These are phyloP conservation scores for Ganoderma meredithae DNA, from an alignment of 1,284 basidiomycete species.

Conservation along the genomic window DNA sequence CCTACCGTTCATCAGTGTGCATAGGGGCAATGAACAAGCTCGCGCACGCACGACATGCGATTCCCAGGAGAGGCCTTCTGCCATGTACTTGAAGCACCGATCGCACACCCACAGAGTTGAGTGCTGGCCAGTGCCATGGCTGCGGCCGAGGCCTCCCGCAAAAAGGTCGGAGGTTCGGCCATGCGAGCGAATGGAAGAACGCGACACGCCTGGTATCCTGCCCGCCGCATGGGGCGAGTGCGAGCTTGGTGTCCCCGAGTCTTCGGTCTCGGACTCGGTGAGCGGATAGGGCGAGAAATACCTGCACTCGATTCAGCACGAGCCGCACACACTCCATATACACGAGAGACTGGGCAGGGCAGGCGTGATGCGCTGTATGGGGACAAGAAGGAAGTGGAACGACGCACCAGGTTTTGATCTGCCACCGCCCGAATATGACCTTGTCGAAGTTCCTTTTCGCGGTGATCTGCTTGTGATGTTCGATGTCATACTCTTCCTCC, in stretches of 20 bases:
- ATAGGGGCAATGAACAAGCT: conserved; percentile 17
- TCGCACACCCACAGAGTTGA: conserved; percentile 85
- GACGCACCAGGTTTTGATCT: conserved; percentile 78
- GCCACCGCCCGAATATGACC: conserved; percentile 78
- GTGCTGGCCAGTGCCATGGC: conserved; percentile 55
- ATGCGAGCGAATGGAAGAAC: conserved; percentile 60
- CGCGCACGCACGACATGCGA: conserved; percentile 70
- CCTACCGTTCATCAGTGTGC: conserved; percentile 26
- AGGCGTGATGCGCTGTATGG: not conserved
- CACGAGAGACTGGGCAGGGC: not conserved
- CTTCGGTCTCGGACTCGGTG: conserved; percentile 67
- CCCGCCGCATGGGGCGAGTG: conserved; percentile 41
- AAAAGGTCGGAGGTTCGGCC: conserved; percentile 77
- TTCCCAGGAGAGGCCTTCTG: conserved; percentile 75
- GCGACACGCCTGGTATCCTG: conserved; percentile 54
- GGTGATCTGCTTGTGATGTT: conserved; percentile 70
- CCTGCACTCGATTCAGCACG: conserved; percentile 51
- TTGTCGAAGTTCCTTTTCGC: conserved; percentile 80
- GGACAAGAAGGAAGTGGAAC: conserved; percentile 10
- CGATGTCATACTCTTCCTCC: conserved; percentile 74
- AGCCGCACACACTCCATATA: not conserved
- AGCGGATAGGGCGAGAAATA: conserved; percentile 91
- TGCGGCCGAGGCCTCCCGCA: conserved; percentile 65
- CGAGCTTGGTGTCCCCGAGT: conserved; percentile 43
- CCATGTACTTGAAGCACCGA: conserved; percentile 97